phyloP scores from a whole-genome alignment of 345 rosid genomes.

The Pelargonium nanum region DNA sequence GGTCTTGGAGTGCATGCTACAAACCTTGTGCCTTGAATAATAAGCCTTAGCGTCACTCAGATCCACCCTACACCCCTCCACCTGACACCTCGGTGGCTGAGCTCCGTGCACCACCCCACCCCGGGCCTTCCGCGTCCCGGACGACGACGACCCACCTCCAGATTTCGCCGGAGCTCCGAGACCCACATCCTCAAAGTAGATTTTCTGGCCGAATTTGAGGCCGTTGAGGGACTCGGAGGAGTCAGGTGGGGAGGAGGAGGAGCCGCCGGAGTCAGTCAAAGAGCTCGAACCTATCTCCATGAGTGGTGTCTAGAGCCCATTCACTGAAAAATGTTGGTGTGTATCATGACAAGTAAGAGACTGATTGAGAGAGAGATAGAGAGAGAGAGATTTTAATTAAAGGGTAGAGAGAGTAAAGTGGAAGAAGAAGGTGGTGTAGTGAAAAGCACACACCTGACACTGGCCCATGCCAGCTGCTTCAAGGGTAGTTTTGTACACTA shows the following conservation, averaged over 20 bases:
- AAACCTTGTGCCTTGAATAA: constrained; percentile 88
- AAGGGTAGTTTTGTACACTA: constrained; percentile 15
- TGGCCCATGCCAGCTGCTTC: constrained; percentile 32
- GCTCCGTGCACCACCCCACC: constrained; percentile 31
- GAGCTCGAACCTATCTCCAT: constrained; percentile 66
- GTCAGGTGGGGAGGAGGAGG: constrained; percentile 32
- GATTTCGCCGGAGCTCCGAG: constrained; percentile 14
- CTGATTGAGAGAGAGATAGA: too few species aligned
- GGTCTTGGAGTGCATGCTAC: constrained; percentile 77
- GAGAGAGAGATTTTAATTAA: too few species aligned
- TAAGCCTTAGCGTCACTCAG: constrained; percentile 88
- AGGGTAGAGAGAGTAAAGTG: background rate
- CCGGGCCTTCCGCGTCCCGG: constrained; percentile 26
- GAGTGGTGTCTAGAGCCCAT: constrained; percentile 13
- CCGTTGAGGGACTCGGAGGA: constrained; percentile 50
- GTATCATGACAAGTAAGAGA: background rate
- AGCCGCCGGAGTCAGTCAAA: constrained; percentile 35
- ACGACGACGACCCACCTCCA: constrained; percentile 21
- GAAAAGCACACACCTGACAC: constrained; percentile 18
- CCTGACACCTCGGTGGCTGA: constrained; percentile 84
- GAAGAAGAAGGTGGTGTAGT: constrained; percentile 7
- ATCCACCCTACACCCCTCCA: constrained; percentile 88
- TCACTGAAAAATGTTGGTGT: too few species aligned
- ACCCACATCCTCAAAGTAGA: constrained; percentile 63
- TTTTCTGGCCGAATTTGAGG: constrained; percentile 60